Evolutionary conservation across 257 asterid species (phyloP).

Genomic region (Forsythia suspensa): DNA sequence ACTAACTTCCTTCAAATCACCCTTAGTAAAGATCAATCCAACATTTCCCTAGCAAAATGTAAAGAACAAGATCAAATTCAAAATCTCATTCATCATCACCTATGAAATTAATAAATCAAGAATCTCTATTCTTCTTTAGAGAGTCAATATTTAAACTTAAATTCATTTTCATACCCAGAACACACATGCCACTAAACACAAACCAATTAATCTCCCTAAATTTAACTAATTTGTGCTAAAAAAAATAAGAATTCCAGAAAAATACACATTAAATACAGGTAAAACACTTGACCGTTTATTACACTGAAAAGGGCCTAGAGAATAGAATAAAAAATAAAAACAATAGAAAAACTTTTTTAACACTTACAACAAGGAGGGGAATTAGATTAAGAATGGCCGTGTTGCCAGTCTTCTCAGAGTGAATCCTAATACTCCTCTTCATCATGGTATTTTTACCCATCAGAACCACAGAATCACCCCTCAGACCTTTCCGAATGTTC

Average conservation of each 20-base stretch:
- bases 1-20: slow-evolving; percentile 95
- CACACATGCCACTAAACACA: neutral
- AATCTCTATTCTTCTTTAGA: neutral
- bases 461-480: slow-evolving; percentile 83
- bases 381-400: slow-evolving; percentile 63
- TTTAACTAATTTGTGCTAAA: neutral
- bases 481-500: slow-evolving; percentile 66
- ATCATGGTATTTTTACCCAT: slow-evolving; percentile 99
- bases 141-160: neutral
- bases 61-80: neutral
- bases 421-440: slow-evolving; percentile 80
- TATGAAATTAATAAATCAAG: neutral
- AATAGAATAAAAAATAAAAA: neutral
- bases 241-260: neutral
- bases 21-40: slow-evolving; percentile 93
- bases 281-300: neutral
- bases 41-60: slow-evolving; percentile 71
- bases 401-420: slow-evolving; percentile 80
- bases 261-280: too few species aligned
- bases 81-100: neutral
- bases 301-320: neutral
- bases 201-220: neutral
- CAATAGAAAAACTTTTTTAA: neutral
- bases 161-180: neutral
- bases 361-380: slow-evolving; percentile 79